Conservation (phyloP, 2,329 filamentous ascomycete genomes). For the Helminthosporium solani region DNA sequence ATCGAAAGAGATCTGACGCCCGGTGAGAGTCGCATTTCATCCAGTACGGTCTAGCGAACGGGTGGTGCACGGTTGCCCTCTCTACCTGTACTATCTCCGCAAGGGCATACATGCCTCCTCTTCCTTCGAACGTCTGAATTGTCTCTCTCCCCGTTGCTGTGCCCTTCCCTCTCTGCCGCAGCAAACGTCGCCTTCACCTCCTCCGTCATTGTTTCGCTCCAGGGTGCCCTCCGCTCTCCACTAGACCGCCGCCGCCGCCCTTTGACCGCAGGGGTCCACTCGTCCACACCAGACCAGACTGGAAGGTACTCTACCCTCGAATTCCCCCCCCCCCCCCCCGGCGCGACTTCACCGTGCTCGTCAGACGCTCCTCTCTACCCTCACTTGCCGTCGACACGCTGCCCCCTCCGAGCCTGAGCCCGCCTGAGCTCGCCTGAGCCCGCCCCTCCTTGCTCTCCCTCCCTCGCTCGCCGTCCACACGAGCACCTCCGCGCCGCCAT, state of each 20-base stretch:
- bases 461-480: slow-evolving; percentile 3
- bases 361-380: not conserved
- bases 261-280: not conserved
- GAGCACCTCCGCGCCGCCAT: slow-evolving; percentile 5
- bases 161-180: not conserved
- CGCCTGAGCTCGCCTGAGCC: not conserved
- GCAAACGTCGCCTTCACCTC: not conserved
- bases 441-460: slow-evolving; percentile 1
- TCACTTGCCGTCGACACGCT: not conserved
- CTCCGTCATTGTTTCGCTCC: not conserved
- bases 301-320: too few relatives aligned
- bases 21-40: not conserved
- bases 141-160: not conserved
- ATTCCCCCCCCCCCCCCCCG: too few relatives aligned
- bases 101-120: not conserved
- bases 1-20: too few relatives aligned
- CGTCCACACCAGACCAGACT: not conserved
- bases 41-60: not conserved
- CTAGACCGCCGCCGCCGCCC: not conserved
- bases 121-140: not conserved
- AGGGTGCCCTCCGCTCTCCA: not conserved
- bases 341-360: not conserved
- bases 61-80: not conserved
- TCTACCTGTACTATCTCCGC: not conserved
- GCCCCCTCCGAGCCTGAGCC: too few relatives aligned